Percentiles rank a stretch among this genome's conserved stretches.
These are phyloP conservation scores for Camellia granthamiana DNA, from an alignment of 148 eudicot genomes.

Conservation along the genomic window DNA sequence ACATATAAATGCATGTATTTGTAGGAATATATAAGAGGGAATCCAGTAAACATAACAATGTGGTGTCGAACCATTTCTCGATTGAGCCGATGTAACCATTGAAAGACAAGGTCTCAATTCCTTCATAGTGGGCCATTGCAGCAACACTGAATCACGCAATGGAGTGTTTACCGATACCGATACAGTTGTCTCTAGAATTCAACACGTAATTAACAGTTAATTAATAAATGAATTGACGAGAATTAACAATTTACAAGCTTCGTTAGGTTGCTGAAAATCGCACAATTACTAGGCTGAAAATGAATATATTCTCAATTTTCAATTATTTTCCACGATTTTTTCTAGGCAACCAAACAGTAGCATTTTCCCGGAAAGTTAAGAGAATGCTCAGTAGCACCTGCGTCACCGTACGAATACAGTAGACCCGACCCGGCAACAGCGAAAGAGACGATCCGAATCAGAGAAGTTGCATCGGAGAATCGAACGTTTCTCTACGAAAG, in stretches of 20 bases:
- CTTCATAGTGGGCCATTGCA: slow-evolving; percentile 35
- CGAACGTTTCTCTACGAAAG: slow-evolving; percentile 39
- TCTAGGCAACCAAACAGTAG: slow-evolving; percentile 11
- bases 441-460: slow-evolving; percentile 38
- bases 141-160: slow-evolving; percentile 21
- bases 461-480: slow-evolving; percentile 18
- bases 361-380: background rate
- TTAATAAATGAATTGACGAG: background rate
- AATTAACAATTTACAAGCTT: background rate
- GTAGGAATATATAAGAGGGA: background rate
- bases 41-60: background rate
- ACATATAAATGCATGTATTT: background rate
- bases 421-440: slow-evolving; percentile 53
- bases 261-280: background rate
- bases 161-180: slow-evolving; percentile 30
- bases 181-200: slow-evolving; percentile 25
- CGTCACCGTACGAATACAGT: slow-evolving; percentile 24
- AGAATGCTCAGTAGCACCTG: slow-evolving; percentile 38
- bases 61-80: slow-evolving; percentile 29
- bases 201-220: background rate
- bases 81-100: slow-evolving; percentile 22
- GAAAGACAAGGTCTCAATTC: slow-evolving; percentile 7
- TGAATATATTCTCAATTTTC: no score
- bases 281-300: background rate
- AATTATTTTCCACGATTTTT: background rate